phyloP scores from a whole-genome alignment of 2,329 filamentous ascomycete species.

The Diaporthe vaccinii region DNA sequence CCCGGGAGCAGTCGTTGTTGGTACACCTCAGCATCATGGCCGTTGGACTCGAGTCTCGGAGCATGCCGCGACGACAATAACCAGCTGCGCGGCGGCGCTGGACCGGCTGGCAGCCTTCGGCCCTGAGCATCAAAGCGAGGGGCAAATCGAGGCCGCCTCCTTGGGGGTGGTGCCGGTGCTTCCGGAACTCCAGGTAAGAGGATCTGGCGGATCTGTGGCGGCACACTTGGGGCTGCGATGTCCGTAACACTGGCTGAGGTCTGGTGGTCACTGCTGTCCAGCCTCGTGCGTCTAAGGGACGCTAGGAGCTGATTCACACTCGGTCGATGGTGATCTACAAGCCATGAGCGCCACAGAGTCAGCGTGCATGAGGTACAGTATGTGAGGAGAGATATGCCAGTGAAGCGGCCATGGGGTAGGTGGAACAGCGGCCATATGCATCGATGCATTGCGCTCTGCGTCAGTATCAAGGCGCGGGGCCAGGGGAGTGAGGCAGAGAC shows the following conservation, averaged over 20 bases:
- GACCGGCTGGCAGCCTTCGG: constrained; percentile 68
- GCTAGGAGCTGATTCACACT: constrained; percentile 73
- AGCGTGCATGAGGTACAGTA: constrained; percentile 15
- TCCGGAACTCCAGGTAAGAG: constrained; percentile 67
- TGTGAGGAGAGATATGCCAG: not conserved
- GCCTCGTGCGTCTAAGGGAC: constrained; percentile 64
- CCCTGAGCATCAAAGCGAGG: constrained; percentile 61
- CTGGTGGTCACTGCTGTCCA: constrained; percentile 44
- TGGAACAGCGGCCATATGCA: constrained; percentile 26
- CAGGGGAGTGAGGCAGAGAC: constrained; percentile 7
- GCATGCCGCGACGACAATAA: constrained; percentile 52
- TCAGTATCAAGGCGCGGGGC: not conserved
- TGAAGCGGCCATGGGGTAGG: not conserved
- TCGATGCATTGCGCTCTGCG: constrained; percentile 3
- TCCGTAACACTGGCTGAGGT: constrained; percentile 42
- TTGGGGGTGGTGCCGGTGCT: constrained; percentile 64
- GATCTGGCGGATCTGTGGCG: constrained; percentile 70
- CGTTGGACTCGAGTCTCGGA: constrained; percentile 36
- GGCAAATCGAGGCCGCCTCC: constrained; percentile 58
- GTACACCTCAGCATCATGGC: constrained; percentile 3
- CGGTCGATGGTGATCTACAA: constrained; percentile 52
- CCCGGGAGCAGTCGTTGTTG: constrained; percentile 56
- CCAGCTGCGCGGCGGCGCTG: constrained; percentile 73
- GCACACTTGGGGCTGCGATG: constrained; percentile 63
- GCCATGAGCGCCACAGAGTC: constrained; percentile 34